phyloP scores from a whole-genome alignment of 305 asterid species.

The Fraxinus baroniana region DNA sequence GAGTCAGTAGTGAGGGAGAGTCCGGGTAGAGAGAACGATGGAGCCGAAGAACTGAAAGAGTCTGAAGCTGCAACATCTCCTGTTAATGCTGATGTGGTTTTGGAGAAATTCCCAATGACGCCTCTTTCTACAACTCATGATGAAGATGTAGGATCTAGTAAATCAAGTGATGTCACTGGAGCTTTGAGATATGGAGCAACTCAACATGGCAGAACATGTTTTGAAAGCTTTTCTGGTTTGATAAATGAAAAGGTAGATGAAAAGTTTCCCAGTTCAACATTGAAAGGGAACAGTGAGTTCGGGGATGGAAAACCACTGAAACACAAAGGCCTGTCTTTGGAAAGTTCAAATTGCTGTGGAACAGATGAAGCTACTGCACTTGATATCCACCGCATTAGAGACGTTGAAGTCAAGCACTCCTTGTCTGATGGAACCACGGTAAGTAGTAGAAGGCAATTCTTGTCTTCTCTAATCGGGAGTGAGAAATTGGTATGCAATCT shows the following conservation, averaged over 20 bases:
- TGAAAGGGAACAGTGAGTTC: constrained; percentile 18
- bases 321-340: constrained; percentile 27
- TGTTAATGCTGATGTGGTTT: constrained; percentile 41
- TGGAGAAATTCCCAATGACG: constrained; percentile 73
- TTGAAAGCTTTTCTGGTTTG: constrained; percentile 22
- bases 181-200: constrained; percentile 27
- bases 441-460: constrained; percentile 5
- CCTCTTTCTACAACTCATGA: constrained; percentile 42
- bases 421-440: constrained; percentile 35
- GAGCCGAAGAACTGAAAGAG: constrained; percentile 31
- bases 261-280: constrained; percentile 23
- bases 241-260: constrained; percentile 22
- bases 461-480: background rate
- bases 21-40: constrained; percentile 29
- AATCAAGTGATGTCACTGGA: constrained; percentile 25
- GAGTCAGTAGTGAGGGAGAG: constrained; percentile 30
- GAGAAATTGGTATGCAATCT: background rate
- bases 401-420: constrained; percentile 32
- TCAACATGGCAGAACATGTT: constrained; percentile 24
- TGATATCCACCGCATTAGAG: constrained; percentile 18
- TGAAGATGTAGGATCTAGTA: constrained; percentile 38
- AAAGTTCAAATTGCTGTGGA: constrained; percentile 23
- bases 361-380: background rate
- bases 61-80: constrained; percentile 28
- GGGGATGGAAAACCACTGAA: constrained; percentile 26